Base-by-base conservation (phyloP, 331 rosid species). In the Quercus phellos region DNA sequence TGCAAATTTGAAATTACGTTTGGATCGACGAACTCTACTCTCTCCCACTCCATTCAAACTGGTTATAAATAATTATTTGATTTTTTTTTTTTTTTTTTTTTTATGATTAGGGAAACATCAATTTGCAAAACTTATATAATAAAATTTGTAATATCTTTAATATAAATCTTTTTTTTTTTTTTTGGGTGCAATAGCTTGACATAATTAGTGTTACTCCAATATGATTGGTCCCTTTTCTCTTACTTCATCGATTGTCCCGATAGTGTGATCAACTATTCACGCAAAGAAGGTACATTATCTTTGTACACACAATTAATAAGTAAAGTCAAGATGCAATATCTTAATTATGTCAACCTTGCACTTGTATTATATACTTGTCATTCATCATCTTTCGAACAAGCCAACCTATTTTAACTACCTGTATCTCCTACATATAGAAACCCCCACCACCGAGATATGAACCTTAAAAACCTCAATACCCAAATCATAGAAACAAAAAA, bases 361-460 rank as follows among this genome's bases (percentile, higher is more conserved):
- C 38, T 22, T 51, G 63, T 84, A 51, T 59, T 76, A 71, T 66
- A 79, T 56, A 59, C 12, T 42, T 67, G 38, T 53, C 73, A 29
- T 68, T 78, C 61, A 54, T 70, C 55, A 61, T 42, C 63, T 53
- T 24, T 38, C 14, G 21, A 17, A 42, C 55, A 24, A 66, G 68
- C 79, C 76, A 72, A 68, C 82, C 38, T 21, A 56, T 76, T 66
- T 5, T 70, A 74, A 30, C 74, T 50, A 58, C 68, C 30, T 72
- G 78, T 70, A 74, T 75, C 82, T 67, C 67, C 68, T 80, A 58
- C 77, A 73, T 76, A 51, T 59, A 70, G 76, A 80, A 70, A 61
- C 75, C 56, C 73, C 59, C 68, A 59, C 54, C 43, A 51, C 81
- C 34, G 74, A 84, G 88, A 85, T 46, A 81, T 63, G 74, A 14